These are phyloP conservation scores for Calonectria honghensis DNA, from an alignment of 2,329 filamentous ascomycete genomes.

Conservation along the genomic window DNA sequence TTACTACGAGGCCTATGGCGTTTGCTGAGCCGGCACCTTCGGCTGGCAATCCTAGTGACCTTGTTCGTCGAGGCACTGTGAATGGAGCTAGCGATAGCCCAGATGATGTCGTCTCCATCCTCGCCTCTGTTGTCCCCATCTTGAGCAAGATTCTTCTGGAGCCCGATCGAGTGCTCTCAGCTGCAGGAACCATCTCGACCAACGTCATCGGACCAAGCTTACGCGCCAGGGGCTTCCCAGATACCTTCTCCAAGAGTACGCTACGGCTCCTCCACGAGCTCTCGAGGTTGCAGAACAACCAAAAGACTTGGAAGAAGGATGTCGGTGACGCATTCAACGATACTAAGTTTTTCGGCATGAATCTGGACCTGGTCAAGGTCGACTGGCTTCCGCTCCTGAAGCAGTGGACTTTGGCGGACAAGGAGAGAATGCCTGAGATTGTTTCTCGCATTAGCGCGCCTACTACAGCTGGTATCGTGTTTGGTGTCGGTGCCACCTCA, in stretches of 20 bases:
- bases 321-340: constrained; percentile 95
- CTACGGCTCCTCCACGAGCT: constrained; percentile 86
- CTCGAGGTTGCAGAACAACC: constrained; percentile 84
- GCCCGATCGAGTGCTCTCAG: constrained; percentile 86
- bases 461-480: constrained; percentile 96
- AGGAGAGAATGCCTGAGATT: constrained; percentile 89
- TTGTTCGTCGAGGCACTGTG: constrained; percentile 61
- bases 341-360: constrained; percentile 85
- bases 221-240: constrained; percentile 89
- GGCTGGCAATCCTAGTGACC: constrained; percentile 59
- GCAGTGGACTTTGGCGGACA: constrained; percentile 90
- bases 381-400: constrained; percentile 90
- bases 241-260: constrained; percentile 84
- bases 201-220: constrained; percentile 89
- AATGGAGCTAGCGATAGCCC: constrained; percentile 68
- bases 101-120: constrained; percentile 86
- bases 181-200: constrained; percentile 86
- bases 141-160: constrained; percentile 90
- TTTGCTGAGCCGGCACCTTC: constrained; percentile 74
- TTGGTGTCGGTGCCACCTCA: constrained; percentile 96
- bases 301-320: constrained; percentile 96
- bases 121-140: constrained; percentile 86
- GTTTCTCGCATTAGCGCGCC: constrained; percentile 87
- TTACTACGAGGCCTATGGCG: constrained; percentile 89
- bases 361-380: constrained; percentile 77